Conservation (phyloP, 2,329 filamentous ascomycete species). For the Cercospora sp. region DNA sequence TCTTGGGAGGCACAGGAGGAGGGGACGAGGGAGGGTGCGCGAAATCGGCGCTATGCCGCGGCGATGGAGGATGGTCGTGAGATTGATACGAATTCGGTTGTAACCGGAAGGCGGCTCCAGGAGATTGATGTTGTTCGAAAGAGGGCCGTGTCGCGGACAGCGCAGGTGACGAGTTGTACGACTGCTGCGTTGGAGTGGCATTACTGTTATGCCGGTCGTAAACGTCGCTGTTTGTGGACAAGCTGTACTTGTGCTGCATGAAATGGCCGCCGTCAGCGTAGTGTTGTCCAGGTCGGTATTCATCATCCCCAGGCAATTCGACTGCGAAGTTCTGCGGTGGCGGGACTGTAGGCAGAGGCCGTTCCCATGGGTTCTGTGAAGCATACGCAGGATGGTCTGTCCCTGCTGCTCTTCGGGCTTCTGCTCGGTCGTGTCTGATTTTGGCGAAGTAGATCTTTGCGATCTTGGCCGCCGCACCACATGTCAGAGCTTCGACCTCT, state of each 20-base stretch:
- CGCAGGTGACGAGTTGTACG: constrained; percentile 21
- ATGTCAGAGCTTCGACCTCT: constrained; percentile 74
- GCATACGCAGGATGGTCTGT: constrained; percentile 23
- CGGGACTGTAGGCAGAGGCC: constrained; percentile 36
- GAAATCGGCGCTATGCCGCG: constrained; percentile 25
- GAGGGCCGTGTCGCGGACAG: constrained; percentile 17
- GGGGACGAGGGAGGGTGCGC: constrained; percentile 13
- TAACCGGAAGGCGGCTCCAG: constrained; percentile 11
- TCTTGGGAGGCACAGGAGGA: constrained; percentile 36
- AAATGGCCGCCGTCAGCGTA: constrained; percentile 46
- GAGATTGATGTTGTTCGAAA: constrained; percentile 16
- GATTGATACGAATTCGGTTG: constrained; percentile 16
- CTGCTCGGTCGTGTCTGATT: constrained; percentile 60
- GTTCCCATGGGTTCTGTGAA: constrained; percentile 36
- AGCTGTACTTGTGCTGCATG: constrained; percentile 65
- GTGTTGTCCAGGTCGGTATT: constrained; percentile 48
- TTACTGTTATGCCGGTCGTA: constrained; percentile 19
- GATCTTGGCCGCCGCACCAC: constrained; percentile 75
- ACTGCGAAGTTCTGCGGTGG: constrained; percentile 44
- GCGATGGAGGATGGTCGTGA: constrained; percentile 12
- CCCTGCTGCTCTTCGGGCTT: constrained; percentile 41
- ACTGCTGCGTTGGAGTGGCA: constrained; percentile 5
- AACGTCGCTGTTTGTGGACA: constrained; percentile 18
- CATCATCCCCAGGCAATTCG: constrained; percentile 37
- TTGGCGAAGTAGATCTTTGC: constrained; percentile 81